phyloP scores from a whole-genome alignment of 2,329 filamentous ascomycete genomes.

The Aspergillus hiratsukae region DNA sequence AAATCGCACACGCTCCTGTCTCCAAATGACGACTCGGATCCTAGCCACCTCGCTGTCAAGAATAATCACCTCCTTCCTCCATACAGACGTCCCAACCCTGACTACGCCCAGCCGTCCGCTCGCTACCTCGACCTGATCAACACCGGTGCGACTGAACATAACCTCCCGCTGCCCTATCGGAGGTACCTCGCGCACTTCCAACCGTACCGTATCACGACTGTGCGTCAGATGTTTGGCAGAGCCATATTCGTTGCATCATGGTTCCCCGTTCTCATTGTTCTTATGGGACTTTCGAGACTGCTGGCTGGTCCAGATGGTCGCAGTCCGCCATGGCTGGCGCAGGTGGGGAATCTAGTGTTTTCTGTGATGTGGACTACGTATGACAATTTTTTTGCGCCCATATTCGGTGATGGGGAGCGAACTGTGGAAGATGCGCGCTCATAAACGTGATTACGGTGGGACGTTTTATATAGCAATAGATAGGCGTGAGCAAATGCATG shows the following conservation, averaged over 20 bases:
- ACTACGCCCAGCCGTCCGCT: conserved; percentile 75
- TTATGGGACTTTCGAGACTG: conserved; percentile 41
- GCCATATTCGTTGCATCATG: conserved; percentile 58
- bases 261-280: conserved; percentile 54
- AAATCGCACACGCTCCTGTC: conserved; percentile 81
- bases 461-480: not conserved
- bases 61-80: not conserved
- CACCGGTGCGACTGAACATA: conserved; percentile 73
- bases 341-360: conserved; percentile 50
- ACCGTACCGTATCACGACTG: conserved; percentile 65
- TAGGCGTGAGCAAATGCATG: not conserved
- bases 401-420: conserved; percentile 85
- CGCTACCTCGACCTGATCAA: conserved; percentile 79
- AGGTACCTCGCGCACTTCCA: conserved; percentile 65
- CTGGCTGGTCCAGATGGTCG: conserved; percentile 63
- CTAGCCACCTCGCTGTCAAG: not conserved
- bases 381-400: conserved; percentile 57
- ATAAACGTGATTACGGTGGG: not conserved
- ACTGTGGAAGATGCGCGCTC: conserved; percentile 36
- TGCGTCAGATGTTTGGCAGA: conserved; percentile 62
- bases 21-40: conserved; percentile 39
- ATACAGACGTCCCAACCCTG: conserved; percentile 54
- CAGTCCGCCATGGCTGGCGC: conserved; percentile 63
- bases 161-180: conserved; percentile 74
- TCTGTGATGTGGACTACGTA: conserved; percentile 60